Conservation (phyloP, 2,329 filamentous ascomycete genomes). For the Leptographium wingfieldii region DNA sequence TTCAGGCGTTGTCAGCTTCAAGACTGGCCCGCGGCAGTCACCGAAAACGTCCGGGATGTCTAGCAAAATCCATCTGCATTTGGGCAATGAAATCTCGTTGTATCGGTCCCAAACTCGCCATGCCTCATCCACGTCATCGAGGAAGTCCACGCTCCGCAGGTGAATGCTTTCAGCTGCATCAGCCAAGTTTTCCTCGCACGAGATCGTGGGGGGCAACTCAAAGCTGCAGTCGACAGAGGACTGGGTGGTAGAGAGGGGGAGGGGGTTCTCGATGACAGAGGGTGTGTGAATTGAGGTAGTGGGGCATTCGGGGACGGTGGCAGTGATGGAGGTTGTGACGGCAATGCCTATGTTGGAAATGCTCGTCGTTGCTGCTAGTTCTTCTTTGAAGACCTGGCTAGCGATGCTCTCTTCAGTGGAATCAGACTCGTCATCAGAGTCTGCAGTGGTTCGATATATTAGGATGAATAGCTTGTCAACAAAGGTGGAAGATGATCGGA, state of each 20-base stretch:
- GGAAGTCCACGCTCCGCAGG: not conserved
- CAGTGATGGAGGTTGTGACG: not conserved
- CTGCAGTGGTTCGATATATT: not conserved
- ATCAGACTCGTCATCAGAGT: not conserved
- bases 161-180: not conserved
- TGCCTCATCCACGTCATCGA: not conserved
- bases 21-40: not conserved
- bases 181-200: not conserved
- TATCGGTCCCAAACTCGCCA: not conserved
- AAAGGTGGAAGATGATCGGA: not conserved
- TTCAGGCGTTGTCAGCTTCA: slow-evolving; percentile 9
- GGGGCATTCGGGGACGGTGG: not conserved
- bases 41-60: slow-evolving; percentile 5
- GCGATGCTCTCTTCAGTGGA: not conserved
- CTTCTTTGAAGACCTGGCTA: not conserved
- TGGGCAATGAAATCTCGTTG: not conserved
- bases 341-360: not conserved
- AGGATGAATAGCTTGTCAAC: not conserved
- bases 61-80: slow-evolving; percentile 5
- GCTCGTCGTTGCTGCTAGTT: not conserved
- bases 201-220: not conserved
- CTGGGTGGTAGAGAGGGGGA: too few relatives aligned
- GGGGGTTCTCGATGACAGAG: too few relatives aligned
- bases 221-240: not conserved
- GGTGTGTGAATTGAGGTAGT: not conserved